Evolutionary conservation across 495 filamentous ascomycete genomes (phyloP).

Genomic region (Stereocaulon alpinum): DNA sequence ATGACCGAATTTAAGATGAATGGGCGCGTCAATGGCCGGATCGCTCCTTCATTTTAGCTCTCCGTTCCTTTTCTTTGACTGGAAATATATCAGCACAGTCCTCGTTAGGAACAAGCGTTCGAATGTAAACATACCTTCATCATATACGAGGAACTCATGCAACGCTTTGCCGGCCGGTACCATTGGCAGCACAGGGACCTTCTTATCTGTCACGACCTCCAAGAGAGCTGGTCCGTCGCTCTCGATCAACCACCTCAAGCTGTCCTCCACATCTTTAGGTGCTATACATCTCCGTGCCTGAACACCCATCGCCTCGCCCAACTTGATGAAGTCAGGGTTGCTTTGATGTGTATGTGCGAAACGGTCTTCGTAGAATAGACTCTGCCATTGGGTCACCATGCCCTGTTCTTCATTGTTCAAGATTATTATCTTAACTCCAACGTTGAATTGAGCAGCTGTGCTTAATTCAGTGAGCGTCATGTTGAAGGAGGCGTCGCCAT

Average conservation of each 20-base stretch:
- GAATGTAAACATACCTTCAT: slow-evolving; percentile 47
- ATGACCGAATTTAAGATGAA: too few relatives aligned
- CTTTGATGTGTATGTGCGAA: slow-evolving; percentile 84
- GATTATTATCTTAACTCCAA: slow-evolving; percentile 83
- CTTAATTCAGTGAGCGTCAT: slow-evolving; percentile 91
- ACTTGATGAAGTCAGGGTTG: slow-evolving; percentile 54
- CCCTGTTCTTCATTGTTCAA: slow-evolving; percentile 94
- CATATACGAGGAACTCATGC: slow-evolving; percentile 90
- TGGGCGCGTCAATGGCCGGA: not conserved
- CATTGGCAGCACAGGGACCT: slow-evolving; percentile 88
- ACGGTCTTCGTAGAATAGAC: slow-evolving; percentile 83
- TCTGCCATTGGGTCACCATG: slow-evolving; percentile 97
- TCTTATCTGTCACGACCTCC: slow-evolving; percentile 30
- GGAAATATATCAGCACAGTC: not conserved
- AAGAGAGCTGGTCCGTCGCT: slow-evolving; percentile 67
- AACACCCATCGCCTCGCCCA: slow-evolving; percentile 75
- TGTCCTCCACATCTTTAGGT: slow-evolving; percentile 61
- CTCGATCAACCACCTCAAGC: slow-evolving; percentile 81
- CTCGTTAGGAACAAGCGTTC: not conserved
- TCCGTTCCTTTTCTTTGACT: slow-evolving; percentile 19
- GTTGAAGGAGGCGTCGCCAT: slow-evolving; percentile 91
- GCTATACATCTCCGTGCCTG: slow-evolving; percentile 53
- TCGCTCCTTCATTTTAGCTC: slow-evolving; percentile 13
- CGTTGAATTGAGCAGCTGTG: slow-evolving; percentile 86
- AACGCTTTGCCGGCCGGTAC: slow-evolving; percentile 77